Evolutionary conservation across 2,329 filamentous ascomycete genomes (phyloP).

Genomic region (Hypomyces rosellus): DNA sequence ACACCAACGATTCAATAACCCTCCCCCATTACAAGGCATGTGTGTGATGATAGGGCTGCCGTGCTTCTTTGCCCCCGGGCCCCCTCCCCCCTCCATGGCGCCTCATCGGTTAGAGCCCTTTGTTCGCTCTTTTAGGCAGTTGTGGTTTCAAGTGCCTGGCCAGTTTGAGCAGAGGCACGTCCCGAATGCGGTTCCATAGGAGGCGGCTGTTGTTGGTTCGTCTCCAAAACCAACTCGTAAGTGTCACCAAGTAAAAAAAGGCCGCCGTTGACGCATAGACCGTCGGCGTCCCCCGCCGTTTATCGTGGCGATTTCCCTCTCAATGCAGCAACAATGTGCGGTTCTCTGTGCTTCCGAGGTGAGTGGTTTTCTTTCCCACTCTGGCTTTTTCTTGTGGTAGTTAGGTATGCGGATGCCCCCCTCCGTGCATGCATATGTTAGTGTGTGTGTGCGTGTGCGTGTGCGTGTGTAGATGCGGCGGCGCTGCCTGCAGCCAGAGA

Average conservation of each 20-base stretch:
- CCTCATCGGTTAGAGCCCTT: constrained; percentile 3
- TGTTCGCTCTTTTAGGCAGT: constrained; percentile 10
- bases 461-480: too few relatives aligned
- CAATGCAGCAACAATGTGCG: constrained; percentile 4
- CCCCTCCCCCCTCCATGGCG: background rate
- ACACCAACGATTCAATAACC: background rate
- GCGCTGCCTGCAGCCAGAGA: too few relatives aligned
- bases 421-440: background rate
- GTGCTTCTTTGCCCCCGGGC: too few relatives aligned
- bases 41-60: background rate
- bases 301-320: background rate
- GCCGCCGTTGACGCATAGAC: constrained; percentile 9
- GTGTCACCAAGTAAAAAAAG: constrained; percentile 4
- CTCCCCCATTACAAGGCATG: background rate
- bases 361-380: too few relatives aligned
- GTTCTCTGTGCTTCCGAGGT: too few relatives aligned
- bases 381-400: too few relatives aligned
- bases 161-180: constrained; percentile 3
- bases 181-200: background rate
- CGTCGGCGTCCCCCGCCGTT: constrained; percentile 4
- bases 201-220: constrained; percentile 9
- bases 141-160: constrained; percentile 1
- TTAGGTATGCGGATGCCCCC: background rate
- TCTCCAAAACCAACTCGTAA: background rate
- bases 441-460: too few relatives aligned